Percentiles rank a stretch among this genome's conserved stretches.
Evolutionary conservation across 257 asterid genomes (phyloP).

Genomic region (Solanum sparsipilum): DNA sequence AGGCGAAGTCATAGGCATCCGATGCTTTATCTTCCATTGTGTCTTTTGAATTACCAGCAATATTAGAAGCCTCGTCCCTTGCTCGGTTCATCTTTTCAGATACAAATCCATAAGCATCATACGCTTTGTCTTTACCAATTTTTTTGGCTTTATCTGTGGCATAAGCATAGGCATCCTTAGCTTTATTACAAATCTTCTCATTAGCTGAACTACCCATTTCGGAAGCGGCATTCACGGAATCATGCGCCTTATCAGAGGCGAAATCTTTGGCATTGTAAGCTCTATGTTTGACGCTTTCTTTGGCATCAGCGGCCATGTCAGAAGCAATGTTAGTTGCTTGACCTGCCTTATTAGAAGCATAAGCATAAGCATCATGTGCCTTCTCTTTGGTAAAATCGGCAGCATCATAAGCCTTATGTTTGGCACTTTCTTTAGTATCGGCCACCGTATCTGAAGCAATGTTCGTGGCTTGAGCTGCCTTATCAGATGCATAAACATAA

Average conservation of each 20-base stretch:
- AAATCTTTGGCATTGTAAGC: neutral
- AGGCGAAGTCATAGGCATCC: neutral
- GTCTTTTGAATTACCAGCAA: conserved; percentile 15
- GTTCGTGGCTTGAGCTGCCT: neutral
- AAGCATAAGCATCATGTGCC: conserved; percentile 9
- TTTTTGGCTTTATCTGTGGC: conserved; percentile 1
- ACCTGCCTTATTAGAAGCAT: conserved; percentile 1
- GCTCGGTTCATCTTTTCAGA: neutral
- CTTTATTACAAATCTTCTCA: conserved; percentile 8
- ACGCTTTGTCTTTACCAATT: conserved; percentile 5
- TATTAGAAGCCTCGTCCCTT: conserved; percentile 16
- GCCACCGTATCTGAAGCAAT: conserved; percentile 18
- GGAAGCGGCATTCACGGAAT: neutral
- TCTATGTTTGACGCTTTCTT: conserved; percentile 8
- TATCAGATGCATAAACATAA: conserved; percentile 6
- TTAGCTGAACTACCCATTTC: conserved; percentile 3
- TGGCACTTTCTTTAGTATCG: conserved; percentile 7
- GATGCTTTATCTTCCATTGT: conserved; percentile 7
- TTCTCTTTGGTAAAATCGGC: neutral
- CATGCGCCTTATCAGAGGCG: neutral
- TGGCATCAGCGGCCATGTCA: neutral
- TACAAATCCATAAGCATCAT: neutral
- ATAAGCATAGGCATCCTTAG: neutral
- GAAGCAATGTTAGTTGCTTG: neutral
- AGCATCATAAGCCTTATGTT: neutral